Evolutionary conservation across 306 rosid genomes (phyloP).

Genomic region (Begonia loranthoides): DNA sequence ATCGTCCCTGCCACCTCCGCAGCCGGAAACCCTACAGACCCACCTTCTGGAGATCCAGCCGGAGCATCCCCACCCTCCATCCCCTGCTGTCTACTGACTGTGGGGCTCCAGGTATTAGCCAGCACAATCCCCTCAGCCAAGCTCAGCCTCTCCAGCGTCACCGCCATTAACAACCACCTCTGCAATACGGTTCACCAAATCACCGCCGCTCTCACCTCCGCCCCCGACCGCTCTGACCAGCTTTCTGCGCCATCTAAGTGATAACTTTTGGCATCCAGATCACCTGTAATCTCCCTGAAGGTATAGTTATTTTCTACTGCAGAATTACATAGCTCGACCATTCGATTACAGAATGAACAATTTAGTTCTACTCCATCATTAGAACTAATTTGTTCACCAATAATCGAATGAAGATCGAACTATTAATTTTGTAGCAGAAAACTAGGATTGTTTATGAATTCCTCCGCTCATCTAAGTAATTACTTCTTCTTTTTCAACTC

Average conservation of each 20-base stretch:
- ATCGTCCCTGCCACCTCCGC: slow-evolving; percentile 24
- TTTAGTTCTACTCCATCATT: too few species aligned
- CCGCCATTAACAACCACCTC: slow-evolving; percentile 71
- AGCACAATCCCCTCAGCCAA: slow-evolving; percentile 72
- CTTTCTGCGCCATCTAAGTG: slow-evolving; percentile 18
- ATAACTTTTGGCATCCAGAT: slow-evolving; percentile 10
- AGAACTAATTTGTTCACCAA: too few species aligned
- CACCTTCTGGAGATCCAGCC: background rate
- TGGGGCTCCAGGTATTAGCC: slow-evolving; percentile 71
- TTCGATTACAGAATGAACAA: too few species aligned
- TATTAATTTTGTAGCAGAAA: too few species aligned
- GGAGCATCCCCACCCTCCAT: background rate
- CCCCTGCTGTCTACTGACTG: slow-evolving; percentile 59
- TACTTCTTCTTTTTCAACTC: too few species aligned
- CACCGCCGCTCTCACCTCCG: slow-evolving; percentile 32
- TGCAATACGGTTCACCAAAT: slow-evolving; percentile 76
- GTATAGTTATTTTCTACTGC: too few species aligned
- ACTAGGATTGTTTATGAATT: too few species aligned
- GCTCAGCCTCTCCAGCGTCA: slow-evolving; percentile 64
- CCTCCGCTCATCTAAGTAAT: too few species aligned
- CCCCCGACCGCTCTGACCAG: slow-evolving; percentile 16
- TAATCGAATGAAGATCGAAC: too few species aligned
- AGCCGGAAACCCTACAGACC: background rate
- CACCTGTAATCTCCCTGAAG: slow-evolving; percentile 9
- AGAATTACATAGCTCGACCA: too few species aligned